Evolutionary conservation across 139 green algal species (phyloP).

Genomic region (Pedinophyceae sp.): DNA sequence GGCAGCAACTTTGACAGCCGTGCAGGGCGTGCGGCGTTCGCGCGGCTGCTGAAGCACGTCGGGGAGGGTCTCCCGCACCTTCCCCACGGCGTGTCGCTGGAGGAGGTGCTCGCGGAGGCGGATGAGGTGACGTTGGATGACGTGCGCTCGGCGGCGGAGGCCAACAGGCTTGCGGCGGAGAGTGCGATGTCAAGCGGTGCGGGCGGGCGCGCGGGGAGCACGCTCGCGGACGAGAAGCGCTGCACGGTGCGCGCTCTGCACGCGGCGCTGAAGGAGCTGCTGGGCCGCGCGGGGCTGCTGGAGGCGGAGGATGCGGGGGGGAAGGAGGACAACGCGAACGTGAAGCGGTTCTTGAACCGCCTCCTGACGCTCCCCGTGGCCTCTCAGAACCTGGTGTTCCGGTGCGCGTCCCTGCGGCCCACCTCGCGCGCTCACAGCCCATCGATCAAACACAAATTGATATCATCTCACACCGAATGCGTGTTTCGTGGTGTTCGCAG

Average conservation of each 20-base stretch:
- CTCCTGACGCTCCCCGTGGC: slow-evolving; percentile 57
- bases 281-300: slow-evolving; percentile 13
- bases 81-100: slow-evolving; percentile 7
- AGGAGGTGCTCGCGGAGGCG: slow-evolving; percentile 5
- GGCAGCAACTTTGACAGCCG: slow-evolving; percentile 4
- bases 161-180: too few species aligned
- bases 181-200: neutral
- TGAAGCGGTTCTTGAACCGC: slow-evolving; percentile 71
- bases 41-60: neutral
- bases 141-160: too few species aligned
- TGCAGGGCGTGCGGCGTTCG: neutral
- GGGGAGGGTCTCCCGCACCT: neutral
- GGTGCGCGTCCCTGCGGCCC: too few species aligned
- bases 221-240: neutral
- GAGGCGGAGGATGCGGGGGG: too few species aligned
- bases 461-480: too few species aligned
- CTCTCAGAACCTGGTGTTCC: slow-evolving; percentile 68
- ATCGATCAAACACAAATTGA: too few species aligned
- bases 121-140: too few species aligned
- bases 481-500: neutral
- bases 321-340: too few species aligned
- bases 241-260: neutral
- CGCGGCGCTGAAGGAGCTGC: neutral
- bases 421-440: too few species aligned
- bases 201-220: neutral